phyloP scores from a whole-genome alignment of 352 stramenopile genomes.

The Pythium dissimile region DNA sequence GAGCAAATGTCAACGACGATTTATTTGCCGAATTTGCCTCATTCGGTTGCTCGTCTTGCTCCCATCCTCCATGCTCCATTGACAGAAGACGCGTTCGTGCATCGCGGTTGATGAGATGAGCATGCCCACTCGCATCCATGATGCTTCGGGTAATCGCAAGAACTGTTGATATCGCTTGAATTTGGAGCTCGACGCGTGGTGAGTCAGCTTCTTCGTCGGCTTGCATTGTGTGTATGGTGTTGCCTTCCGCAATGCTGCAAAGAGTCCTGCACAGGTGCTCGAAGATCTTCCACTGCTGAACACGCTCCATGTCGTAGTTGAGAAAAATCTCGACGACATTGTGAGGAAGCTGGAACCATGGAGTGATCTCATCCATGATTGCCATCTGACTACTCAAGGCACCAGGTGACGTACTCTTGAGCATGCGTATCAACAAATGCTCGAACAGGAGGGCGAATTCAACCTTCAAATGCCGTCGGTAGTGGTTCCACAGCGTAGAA shows the following conservation, averaged over 20 bases:
- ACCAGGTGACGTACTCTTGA: slow-evolving; percentile 42
- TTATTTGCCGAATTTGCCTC: neutral
- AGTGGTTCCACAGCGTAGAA: slow-evolving; percentile 84
- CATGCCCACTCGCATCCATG: slow-evolving; percentile 84
- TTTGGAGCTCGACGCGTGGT: slow-evolving; percentile 39
- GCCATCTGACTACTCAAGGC: slow-evolving; percentile 58
- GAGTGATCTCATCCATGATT: slow-evolving; percentile 77
- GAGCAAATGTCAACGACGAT: neutral
- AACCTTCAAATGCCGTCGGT: slow-evolving; percentile 78
- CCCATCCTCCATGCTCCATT: slow-evolving; percentile 83
- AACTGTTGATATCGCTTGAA: slow-evolving; percentile 67
- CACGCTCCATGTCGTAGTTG: slow-evolving; percentile 84
- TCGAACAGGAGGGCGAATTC: slow-evolving; percentile 82
- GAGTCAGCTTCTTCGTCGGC: slow-evolving; percentile 39
- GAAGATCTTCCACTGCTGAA: slow-evolving; percentile 89
- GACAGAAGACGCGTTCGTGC: slow-evolving; percentile 70
- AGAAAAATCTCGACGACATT: slow-evolving; percentile 88
- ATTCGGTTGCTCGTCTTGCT: slow-evolving; percentile 63
- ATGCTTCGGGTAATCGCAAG: slow-evolving; percentile 77
- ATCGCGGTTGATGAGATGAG: slow-evolving; percentile 81
- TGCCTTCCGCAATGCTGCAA: slow-evolving; percentile 73
- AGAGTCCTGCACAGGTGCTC: slow-evolving; percentile 75
- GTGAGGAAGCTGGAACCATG: slow-evolving; percentile 78
- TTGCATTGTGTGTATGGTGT: slow-evolving; percentile 17
- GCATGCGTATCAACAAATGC: slow-evolving; percentile 73